Base-by-base conservation (phyloP, 345 rosid genomes). In the Cardamine chenopodiifolia region DNA sequence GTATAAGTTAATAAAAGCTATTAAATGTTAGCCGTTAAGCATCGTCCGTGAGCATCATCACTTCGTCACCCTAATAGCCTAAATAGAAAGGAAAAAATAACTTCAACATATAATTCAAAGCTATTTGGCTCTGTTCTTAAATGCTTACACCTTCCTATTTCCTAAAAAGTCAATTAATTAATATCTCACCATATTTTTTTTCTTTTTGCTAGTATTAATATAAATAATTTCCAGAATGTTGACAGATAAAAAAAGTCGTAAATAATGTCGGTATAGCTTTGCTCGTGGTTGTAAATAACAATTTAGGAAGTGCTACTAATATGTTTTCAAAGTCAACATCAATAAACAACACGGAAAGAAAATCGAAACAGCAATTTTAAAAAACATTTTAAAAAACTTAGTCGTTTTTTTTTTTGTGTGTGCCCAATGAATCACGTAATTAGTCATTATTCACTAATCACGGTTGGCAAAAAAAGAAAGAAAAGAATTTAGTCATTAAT, bases 131-230 rank as follows among this genome's bases (percentile, higher is more conserved):
- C 40, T 53, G 59, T 55, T 76, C 52, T 44, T 76, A 63, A 76
- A 70, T 70, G 71, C 71, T 18, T 37, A 37, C 71, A 69, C 71
- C 75, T 70, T 76, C 75, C 75, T 62, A 62, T 76, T 70, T 76
- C 71, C 75, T 62, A 29, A 62, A 32, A 63, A 32, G 17, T 65
- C 60, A 70, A 63, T 62, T 48, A 56, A 62, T 62, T 76, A 61
- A 40, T 68, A 60, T 40, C n/a, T 40, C 8, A 20, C 79, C 57
- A 68, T 29, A 25, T 50, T 12, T 63, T 32, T 39, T n/a, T 15
- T 5, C 15, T 6, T 44, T 12, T 31, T 2, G 31, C 10, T 60
- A 26, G 28, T 26, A 42, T 23, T 4, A 6, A 11, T 40, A 20
- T 8, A 61, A 61, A 62, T 17, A 32, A 1, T 6, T 52, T 28